phyloP scores from a whole-genome alignment of 2,329 filamentous ascomycete genomes.

The Pestalotiopsis sp. region DNA sequence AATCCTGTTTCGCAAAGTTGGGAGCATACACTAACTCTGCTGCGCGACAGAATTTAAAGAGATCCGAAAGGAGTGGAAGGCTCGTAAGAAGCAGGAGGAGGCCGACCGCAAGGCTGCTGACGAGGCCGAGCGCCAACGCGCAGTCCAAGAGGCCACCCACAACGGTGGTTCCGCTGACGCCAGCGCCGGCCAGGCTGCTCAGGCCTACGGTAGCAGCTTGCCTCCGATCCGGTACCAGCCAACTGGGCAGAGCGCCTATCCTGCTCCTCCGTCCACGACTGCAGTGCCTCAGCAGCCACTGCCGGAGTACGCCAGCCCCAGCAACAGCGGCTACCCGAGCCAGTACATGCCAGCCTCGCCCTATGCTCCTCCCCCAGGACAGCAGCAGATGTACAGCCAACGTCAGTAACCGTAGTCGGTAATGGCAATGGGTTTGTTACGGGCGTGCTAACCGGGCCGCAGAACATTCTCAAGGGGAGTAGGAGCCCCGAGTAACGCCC shows the following conservation, averaged over 20 bases:
- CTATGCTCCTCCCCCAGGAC: conserved; percentile 58
- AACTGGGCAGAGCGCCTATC: conserved; percentile 57
- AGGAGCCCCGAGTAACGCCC: neutral
- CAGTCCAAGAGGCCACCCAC: conserved; percentile 42
- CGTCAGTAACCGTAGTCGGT: conserved; percentile 40
- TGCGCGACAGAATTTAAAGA: conserved; percentile 86
- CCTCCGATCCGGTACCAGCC: conserved; percentile 77
- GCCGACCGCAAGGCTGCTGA: conserved; percentile 87
- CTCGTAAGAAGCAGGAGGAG: conserved; percentile 98
- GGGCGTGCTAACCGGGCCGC: conserved; percentile 14
- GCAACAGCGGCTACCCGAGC: conserved; percentile 57
- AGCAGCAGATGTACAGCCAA: conserved; percentile 63
- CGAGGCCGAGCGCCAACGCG: conserved; percentile 73
- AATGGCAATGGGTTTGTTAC: conserved; percentile 10
- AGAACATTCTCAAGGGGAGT: conserved; percentile 10
- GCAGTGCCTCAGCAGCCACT: conserved; percentile 36
- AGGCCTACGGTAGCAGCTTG: conserved; percentile 61
- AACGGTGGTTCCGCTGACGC: conserved; percentile 52
- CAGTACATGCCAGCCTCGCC: conserved; percentile 49
- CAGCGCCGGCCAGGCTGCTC: conserved; percentile 57
- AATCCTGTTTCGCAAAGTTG: neutral
- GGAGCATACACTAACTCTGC: conserved; percentile 25
- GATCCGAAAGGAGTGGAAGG: conserved; percentile 98
- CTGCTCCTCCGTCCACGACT: conserved; percentile 59
- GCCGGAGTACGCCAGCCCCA: conserved; percentile 50